These are phyloP conservation scores for Dictyostelium brefeldianum DNA, from an alignment of 78 protist species.

Conservation along the genomic window DNA sequence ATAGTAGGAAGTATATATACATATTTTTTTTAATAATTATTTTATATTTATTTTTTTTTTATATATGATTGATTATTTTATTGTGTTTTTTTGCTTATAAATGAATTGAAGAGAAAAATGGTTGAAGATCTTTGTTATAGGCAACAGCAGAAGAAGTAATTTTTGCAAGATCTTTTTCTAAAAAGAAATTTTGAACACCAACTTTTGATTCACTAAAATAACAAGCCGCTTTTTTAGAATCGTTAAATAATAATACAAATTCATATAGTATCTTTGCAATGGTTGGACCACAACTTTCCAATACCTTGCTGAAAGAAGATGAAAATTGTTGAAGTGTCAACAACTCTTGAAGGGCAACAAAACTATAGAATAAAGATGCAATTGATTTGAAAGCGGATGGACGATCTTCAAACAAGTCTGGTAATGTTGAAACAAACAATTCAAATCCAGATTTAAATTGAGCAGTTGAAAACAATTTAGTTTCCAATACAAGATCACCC, in stretches of 20 bases:
- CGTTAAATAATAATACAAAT: slow-evolving; percentile 27
- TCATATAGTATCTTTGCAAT: slow-evolving; percentile 40
- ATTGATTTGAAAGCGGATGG: slow-evolving; percentile 50
- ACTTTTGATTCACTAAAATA: slow-evolving; percentile 11
- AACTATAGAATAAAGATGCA: slow-evolving; percentile 1
- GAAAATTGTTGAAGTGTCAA: not conserved
- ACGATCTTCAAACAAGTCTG: slow-evolving; percentile 73
- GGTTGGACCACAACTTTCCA: not conserved
- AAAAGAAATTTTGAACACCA: not conserved
- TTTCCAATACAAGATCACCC: not conserved
- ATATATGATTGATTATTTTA: not conserved
- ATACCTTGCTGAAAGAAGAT: not conserved
- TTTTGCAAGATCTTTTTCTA: not conserved
- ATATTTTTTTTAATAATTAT: too few species aligned
- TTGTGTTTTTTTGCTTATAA: not conserved
- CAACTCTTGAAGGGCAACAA: not conserved
- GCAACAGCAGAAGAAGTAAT: not conserved
- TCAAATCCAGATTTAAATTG: slow-evolving; percentile 17
- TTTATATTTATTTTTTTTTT: not conserved
- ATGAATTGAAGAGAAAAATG: slow-evolving; percentile 3
- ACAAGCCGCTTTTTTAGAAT: slow-evolving; percentile 16
- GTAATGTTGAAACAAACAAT: slow-evolving; percentile 8
- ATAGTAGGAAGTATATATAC: not conserved
- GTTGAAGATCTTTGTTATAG: slow-evolving; percentile 19
- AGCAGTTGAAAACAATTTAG: slow-evolving; percentile 6